A percentile compares a stretch with the other conserved stretches of the same genome.
Evolutionary conservation across 2,329 filamentous ascomycete genomes (phyloP).

Genomic region (Berkeleyomyces rouxiae): DNA sequence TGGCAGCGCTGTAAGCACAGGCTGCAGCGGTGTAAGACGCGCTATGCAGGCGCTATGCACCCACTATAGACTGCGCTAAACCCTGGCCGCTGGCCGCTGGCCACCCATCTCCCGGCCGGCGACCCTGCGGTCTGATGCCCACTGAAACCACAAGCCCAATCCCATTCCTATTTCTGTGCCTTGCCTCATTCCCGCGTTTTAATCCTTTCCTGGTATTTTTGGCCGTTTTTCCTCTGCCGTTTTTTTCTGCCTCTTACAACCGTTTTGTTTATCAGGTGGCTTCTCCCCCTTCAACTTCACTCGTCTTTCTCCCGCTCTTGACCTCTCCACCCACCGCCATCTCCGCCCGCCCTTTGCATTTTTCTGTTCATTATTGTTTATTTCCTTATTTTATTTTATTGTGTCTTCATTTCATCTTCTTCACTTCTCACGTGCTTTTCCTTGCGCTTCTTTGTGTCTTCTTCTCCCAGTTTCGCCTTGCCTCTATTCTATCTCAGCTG

Average conservation of each 20-base stretch:
- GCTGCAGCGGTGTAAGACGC: too few relatives aligned
- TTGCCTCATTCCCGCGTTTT: constrained; percentile 1
- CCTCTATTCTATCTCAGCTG: background rate
- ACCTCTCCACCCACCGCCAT: background rate
- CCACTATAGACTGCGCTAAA: too few relatives aligned
- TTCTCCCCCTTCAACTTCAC: background rate
- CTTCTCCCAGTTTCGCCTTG: background rate
- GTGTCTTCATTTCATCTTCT: background rate
- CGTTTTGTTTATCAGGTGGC: background rate
- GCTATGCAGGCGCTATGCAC: too few relatives aligned
- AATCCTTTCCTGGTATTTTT: background rate
- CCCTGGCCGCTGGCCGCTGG: background rate
- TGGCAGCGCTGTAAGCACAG: too few relatives aligned
- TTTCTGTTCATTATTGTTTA: background rate
- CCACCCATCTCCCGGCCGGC: background rate
- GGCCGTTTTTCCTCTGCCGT: background rate
- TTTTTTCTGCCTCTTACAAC: background rate
- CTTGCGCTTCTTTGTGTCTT: background rate
- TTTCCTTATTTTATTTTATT: background rate
- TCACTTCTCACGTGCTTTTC: background rate
- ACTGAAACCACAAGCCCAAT: background rate
- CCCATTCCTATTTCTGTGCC: constrained; percentile 1
- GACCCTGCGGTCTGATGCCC: background rate
- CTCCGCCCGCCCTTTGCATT: background rate
- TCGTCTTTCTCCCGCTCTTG: background rate